phyloP scores from a whole-genome alignment of 2,329 filamentous ascomycete species.

The Biscogniauxia mediterranea region DNA sequence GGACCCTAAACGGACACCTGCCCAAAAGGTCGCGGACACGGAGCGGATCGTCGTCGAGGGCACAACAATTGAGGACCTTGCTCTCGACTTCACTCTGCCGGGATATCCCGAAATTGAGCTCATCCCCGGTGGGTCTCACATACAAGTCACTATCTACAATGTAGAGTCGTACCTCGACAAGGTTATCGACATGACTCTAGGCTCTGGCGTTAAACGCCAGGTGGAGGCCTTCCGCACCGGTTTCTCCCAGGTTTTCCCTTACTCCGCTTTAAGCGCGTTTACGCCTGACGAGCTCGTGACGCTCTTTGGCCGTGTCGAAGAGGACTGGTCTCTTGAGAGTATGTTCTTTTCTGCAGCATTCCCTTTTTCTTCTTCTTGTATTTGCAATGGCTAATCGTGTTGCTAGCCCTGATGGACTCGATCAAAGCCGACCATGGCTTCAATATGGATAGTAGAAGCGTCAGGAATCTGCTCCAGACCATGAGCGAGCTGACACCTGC shows the following conservation, averaged over 20 bases:
- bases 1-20: slow-evolving; percentile 60
- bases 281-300: slow-evolving; percentile 94
- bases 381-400: slow-evolving; percentile 24
- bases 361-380: not conserved
- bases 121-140: slow-evolving; percentile 69
- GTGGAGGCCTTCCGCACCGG: slow-evolving; percentile 87
- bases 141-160: slow-evolving; percentile 81
- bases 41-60: slow-evolving; percentile 72
- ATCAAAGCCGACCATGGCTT: slow-evolving; percentile 98
- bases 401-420: slow-evolving; percentile 85
- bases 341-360: slow-evolving; percentile 41
- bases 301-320: slow-evolving; percentile 87
- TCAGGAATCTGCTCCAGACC: slow-evolving; percentile 86
- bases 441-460: slow-evolving; percentile 96
- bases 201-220: slow-evolving; percentile 82
- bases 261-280: slow-evolving; percentile 86
- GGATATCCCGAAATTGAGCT: slow-evolving; percentile 88
- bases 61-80: slow-evolving; percentile 79
- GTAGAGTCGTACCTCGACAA: slow-evolving; percentile 85
- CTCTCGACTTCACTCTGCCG: slow-evolving; percentile 91
- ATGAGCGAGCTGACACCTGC: slow-evolving; percentile 82
- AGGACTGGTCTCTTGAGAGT: slow-evolving; percentile 98
- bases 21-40: slow-evolving; percentile 69
- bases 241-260: slow-evolving; percentile 96
- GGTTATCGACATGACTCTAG: slow-evolving; percentile 88